Evolutionary conservation across 495 filamentous ascomycete species (phyloP), one percentile per base, ranked within the genome.

Genomic region (Xylaria acuta): DNA sequence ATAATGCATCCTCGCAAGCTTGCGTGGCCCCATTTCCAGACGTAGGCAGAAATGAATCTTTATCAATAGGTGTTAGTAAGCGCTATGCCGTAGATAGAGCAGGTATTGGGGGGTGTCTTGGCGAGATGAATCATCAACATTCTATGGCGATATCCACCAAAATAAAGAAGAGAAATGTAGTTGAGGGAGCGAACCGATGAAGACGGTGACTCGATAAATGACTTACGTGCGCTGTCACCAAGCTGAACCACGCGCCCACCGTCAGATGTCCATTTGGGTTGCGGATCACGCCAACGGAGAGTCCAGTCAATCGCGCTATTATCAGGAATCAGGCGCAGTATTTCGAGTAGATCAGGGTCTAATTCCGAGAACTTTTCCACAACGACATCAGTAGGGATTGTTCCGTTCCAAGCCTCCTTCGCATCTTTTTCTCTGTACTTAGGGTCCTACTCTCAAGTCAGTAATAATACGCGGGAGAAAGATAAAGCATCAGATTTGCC

Each of bases 191-290:
- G n/a, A 51, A 3, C 1, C 25, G 5, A 25, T 51, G 7, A 49
- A 6, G 12, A 32, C 4, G 0, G 27, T 16, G 25, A 6, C n/a
- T 22, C 7, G 34, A 38, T 1, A 5, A 59, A 22, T n/a, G 78
- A 91, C 16, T 89, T 85, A 79, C 92, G 91, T 30, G 90, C 90
- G 3, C 86, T 83, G 70, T 92, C 91, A 14, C 90, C 90, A 58
- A 92, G 78, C 59, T 89, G 82, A 60, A 86, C 82, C 9, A 90
- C 87, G 18, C 84, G 85, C 14, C 83, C 87, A 8, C 82, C 81
- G 27, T 82, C 77, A 30, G 86, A 89, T 0, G 86, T 80, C 90
- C 90, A 92, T 4, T 81, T 84, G 5, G 87, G 86, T 18, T 89
- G 82, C 5, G 88, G 88, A 72, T 91, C 86, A 40, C 90, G 82